Percentiles rank a stretch among this genome's conserved stretches.
Conservation (phyloP, 257 asterid genomes). For the Fraxinus pennsylvanica region DNA sequence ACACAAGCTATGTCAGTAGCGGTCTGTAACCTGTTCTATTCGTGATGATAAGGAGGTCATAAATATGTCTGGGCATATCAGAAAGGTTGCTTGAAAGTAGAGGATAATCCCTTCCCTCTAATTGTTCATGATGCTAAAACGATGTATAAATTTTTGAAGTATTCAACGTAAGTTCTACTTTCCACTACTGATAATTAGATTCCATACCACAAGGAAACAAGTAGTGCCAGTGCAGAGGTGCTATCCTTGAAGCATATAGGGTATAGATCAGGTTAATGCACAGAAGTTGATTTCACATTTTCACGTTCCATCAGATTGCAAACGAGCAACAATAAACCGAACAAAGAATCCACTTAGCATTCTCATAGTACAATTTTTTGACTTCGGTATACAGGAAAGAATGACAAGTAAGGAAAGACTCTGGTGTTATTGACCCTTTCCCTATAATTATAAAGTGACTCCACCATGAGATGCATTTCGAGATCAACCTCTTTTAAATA, state of each 20-base stretch:
- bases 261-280: background rate
- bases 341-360: background rate
- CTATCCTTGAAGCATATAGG: background rate
- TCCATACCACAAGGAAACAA: background rate
- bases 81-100: background rate
- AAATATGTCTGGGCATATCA: background rate
- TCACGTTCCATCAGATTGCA: constrained; percentile 9
- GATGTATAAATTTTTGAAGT: background rate
- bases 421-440: constrained; percentile 2
- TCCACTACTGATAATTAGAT: background rate
- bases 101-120: background rate
- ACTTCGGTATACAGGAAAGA: background rate
- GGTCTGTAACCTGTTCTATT: background rate
- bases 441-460: constrained; percentile 5
- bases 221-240: constrained; percentile 2
- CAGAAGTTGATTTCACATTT: background rate
- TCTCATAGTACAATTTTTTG: background rate
- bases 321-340: background rate
- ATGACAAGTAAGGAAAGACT: background rate
- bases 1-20: background rate
- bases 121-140: background rate
- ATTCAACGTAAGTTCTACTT: background rate
- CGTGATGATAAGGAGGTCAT: background rate
- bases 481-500: background rate
- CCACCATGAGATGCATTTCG: constrained; percentile 15